phyloP scores from a whole-genome alignment of 176 grass and related monocot species.

The Rhynchospora tenuis region DNA sequence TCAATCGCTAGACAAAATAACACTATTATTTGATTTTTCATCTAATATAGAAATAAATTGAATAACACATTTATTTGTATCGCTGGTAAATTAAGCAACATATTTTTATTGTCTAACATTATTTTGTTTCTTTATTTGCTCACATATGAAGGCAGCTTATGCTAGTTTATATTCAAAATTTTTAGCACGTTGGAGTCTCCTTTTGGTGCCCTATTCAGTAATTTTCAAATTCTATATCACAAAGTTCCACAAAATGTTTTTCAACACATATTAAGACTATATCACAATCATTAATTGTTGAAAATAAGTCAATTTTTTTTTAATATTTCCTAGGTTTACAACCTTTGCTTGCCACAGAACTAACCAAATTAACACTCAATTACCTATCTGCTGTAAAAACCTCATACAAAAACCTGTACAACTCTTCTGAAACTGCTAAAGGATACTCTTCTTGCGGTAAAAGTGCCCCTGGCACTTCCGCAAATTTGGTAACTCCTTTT shows the following conservation, averaged over 20 bases:
- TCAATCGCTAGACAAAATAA: too few relatives aligned
- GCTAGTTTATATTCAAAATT: neutral
- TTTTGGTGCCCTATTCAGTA: neutral
- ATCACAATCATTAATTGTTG: neutral
- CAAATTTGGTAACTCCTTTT: slow-evolving; percentile 72
- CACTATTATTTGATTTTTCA: too few relatives aligned
- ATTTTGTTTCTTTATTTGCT: too few relatives aligned
- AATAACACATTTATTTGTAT: too few relatives aligned
- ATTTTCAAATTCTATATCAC: neutral
- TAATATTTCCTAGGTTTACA: neutral
- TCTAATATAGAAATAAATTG: too few relatives aligned
- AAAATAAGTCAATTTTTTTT: neutral
- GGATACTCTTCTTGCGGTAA: slow-evolving; percentile 95
- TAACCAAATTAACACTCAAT: neutral
- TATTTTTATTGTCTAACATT: too few relatives aligned
- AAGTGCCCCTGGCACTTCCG: slow-evolving; percentile 77
- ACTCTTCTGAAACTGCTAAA: slow-evolving; percentile 51
- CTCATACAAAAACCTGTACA: slow-evolving; percentile 59
- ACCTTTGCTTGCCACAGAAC: neutral
- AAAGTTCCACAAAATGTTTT: neutral
- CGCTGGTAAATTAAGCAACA: too few relatives aligned
- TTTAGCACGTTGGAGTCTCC: neutral
- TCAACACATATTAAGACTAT: neutral
- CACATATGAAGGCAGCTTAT: too few relatives aligned
- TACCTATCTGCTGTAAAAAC: slow-evolving; percentile 26